Conservation (phyloP, 441 rosid genomes). For the Kokia cookei region DNA sequence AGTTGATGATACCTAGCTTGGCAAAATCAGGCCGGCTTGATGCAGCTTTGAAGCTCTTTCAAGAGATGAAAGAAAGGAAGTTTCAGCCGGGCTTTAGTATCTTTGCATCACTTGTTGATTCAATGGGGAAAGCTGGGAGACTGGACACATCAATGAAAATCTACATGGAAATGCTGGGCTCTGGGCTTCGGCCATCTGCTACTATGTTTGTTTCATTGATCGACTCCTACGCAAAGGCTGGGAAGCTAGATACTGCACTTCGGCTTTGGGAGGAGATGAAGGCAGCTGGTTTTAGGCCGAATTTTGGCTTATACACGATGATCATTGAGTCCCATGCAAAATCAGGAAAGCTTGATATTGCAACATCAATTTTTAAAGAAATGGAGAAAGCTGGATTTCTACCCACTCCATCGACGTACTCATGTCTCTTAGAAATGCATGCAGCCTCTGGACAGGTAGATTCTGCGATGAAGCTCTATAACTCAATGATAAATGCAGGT, state of each 20-base stretch:
- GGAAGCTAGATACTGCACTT: conserved; percentile 79
- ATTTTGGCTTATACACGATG: conserved; percentile 78
- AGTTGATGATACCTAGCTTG: conserved; percentile 82
- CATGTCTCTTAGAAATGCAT: conserved; percentile 90
- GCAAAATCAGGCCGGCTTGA: conserved; percentile 98
- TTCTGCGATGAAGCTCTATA: conserved; percentile 84
- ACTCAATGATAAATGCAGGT: conserved; percentile 90
- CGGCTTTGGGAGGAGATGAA: conserved; percentile 96
- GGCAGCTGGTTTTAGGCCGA: conserved; percentile 76
- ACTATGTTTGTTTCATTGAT: conserved; percentile 79
- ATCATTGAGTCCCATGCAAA: conserved; percentile 92
- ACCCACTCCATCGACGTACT: conserved; percentile 90
- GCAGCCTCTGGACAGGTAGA: conserved; percentile 90
- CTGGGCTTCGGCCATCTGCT: conserved; percentile 74
- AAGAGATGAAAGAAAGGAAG: conserved; percentile 80
- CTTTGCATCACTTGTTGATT: conserved; percentile 86
- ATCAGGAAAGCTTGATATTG: conserved; percentile 90
- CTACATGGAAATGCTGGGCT: conserved; percentile 82
- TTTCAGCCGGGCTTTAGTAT: conserved; percentile 55
- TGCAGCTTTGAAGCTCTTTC: conserved; percentile 85
- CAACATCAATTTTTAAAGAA: conserved; percentile 73
- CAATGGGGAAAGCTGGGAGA: conserved; percentile 95
- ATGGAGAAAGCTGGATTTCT: conserved; percentile 96
- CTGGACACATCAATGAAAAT: conserved; percentile 86
- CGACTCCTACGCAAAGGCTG: conserved; percentile 86